Base-by-base conservation (phyloP, 2,329 filamentous ascomycete genomes). In the Coleophoma crateriformis region DNA sequence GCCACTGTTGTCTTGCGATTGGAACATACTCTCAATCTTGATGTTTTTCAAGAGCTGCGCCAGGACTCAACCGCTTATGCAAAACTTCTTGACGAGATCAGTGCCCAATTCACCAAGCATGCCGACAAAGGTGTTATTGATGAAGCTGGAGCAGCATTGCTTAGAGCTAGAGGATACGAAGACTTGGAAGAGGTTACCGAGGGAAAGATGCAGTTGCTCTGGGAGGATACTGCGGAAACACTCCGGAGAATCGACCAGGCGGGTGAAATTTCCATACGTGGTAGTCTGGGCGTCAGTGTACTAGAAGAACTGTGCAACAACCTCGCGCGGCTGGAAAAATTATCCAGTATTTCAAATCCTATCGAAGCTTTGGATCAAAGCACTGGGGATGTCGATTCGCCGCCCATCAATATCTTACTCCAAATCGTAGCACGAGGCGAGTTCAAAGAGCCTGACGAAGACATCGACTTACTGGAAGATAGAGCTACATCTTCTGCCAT, bases 71-170 rank as follows among this genome's bases (percentile, higher is more conserved):
- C 86, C 2, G 85, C 84, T 2, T 95, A 95, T 63, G 81, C 85
- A 7, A 82, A 85, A 19, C 72, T 97, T 32, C 74, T 99, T 1
- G 90, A 96, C 58, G 91, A 96, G 61, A 90, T 97, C 59, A 90
- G 88, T 66, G 90, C 89, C 50, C 94, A 99, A 61, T 97, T 99
- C 70, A 84, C 87, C 60, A 84, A 90, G n/a, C 94, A 99, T 63
- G 88, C 88, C 40, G 89, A 95, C 61, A 87, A 88, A 59, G 81
- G 81, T 49, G 91, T 97, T 15, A 76, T 99, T 42, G 82, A 83
- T 11, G 91, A 96, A 67, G 92, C 90, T 13, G 86, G 87, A 27
- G 78, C 83, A 19, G 88, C 91, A 5, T 80, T 99, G 35, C 71
- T 96, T 33, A 90, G 95, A 64, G 90, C 92, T 8, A 85, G 88